Base-by-base conservation (phyloP, 345 rosid species). In the Citrus mangshanensis region DNA sequence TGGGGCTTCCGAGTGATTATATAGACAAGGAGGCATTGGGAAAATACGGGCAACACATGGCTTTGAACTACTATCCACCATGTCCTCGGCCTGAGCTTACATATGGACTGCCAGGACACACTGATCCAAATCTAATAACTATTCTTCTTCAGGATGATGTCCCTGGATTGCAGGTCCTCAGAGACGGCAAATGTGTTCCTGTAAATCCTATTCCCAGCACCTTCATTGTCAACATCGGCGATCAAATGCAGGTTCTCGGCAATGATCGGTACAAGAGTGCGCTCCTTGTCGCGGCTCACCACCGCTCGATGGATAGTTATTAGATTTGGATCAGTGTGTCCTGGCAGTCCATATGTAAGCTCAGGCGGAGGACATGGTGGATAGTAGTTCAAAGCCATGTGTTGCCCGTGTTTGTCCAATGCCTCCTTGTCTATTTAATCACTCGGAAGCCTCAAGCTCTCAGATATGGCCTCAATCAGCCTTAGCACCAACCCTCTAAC, bases 21-120 rank as follows among this genome's bases (percentile, higher is more conserved):
- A 78, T 92, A 46, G 82, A 74, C 46, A 83, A 46, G 51, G 18
- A 84, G 70, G 68, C 14, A 27, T 56, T 91, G 19, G 79, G 90
- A 30, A 70, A 75, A 60, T 92, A 95, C 21, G 98, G 89, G n/a
- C 98, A 95, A 60, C 95, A 91, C 82, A 86, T 95, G 95, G 91
- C 98, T 19, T 79, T 95, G 72, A 95, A 95, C 85, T 95, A 89
- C 82, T 93, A 95, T 62, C 97, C 97, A 0, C 89, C 93, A 0
- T 95, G 97, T 79, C 98, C 97, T 0, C 85, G 91, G 72, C 98
- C 95, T 0, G 92, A 93, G 73, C 86, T 95, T 10, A 91, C 97
- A 3, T 13, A 13, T 46, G 51, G 51, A 46, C 51, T 13, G 51
- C 51, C 98, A 0, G 88, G 91, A 32, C 97, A 95, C 75, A 89